Conservation (phyloP, 805 yeast genomes). For the Starmerella ratchasimensis region DNA sequence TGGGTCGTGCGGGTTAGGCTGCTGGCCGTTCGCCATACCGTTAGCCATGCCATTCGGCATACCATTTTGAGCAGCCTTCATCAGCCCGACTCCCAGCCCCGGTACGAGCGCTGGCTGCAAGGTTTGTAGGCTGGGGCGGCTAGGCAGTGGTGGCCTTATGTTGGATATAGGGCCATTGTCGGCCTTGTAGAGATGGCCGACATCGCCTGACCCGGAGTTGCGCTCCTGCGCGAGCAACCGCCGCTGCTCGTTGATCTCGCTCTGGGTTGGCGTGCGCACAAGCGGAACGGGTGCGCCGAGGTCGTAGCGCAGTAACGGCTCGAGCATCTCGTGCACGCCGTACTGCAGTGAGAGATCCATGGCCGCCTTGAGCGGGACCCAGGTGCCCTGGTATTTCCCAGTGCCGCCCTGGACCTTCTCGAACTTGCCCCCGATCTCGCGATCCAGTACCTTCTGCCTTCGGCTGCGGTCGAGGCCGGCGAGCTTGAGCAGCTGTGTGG, state of each 20-base stretch:
- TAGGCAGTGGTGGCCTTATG: too few relatives aligned
- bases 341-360: slow-evolving; percentile 47
- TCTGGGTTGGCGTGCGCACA: slow-evolving; percentile 36
- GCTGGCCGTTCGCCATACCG: too few relatives aligned
- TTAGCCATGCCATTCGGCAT: too few relatives aligned
- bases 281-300: slow-evolving; percentile 25
- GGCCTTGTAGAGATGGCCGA: too few relatives aligned
- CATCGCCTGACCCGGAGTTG: too few relatives aligned
- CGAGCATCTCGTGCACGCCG: slow-evolving; percentile 39
- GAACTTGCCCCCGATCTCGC: slow-evolving; percentile 49
- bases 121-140: too few relatives aligned
- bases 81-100: too few relatives aligned
- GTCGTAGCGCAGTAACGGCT: slow-evolving; percentile 38
- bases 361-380: slow-evolving; percentile 48
- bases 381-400: slow-evolving; percentile 64
- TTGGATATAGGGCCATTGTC: too few relatives aligned
- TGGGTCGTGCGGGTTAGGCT: too few relatives aligned
- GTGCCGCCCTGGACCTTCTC: slow-evolving; percentile 65
- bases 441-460: slow-evolving; percentile 49
- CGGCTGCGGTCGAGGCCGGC: slow-evolving; percentile 55
- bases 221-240: slow-evolving; percentile 4
- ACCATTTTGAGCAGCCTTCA: too few relatives aligned
- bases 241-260: slow-evolving; percentile 31
- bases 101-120: too few relatives aligned
- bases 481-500: slow-evolving; percentile 55